A percentile compares a stretch with the other conserved stretches of the same genome.
These are phyloP conservation scores for Chloranthus sessilifolius DNA, from an alignment of 164 flowering plant genomes.

Conservation along the genomic window DNA sequence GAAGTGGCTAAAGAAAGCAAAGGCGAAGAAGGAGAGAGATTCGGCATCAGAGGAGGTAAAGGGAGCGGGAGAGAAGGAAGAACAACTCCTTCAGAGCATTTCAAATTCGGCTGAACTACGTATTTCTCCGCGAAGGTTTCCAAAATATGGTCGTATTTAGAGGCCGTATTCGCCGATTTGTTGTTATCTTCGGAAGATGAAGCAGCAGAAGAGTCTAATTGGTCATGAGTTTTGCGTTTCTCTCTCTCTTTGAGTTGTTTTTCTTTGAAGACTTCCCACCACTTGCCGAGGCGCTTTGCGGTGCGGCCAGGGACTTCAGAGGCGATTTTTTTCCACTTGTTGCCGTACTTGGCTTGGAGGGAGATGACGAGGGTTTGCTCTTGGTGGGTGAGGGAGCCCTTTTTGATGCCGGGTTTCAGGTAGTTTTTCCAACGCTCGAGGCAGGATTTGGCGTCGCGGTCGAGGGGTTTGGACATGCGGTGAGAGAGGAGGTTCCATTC, in stretches of 20 bases:
- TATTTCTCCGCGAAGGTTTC: conserved; percentile 44
- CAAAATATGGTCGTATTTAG: conserved; percentile 36
- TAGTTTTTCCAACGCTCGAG: conserved; percentile 53
- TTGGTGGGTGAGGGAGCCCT: conserved; percentile 36
- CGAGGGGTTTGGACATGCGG: conserved; percentile 33
- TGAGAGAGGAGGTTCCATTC: conserved; percentile 47
- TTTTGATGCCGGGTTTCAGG: conserved; percentile 48
- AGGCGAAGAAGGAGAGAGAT: conserved; percentile 9
- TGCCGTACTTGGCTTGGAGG: conserved; percentile 48
- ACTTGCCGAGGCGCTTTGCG: conserved; percentile 45
- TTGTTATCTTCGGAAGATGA: background rate
- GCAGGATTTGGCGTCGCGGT: conserved; percentile 44
- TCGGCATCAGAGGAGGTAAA: no score
- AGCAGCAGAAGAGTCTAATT: background rate
- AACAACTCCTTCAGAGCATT: background rate
- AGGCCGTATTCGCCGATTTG: conserved; percentile 7
- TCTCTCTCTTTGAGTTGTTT: conserved; percentile 29
- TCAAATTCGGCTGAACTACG: conserved; percentile 21
- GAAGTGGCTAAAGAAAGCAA: conserved; percentile 17
- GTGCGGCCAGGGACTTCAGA: conserved; percentile 47
- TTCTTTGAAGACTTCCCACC: conserved; percentile 59
- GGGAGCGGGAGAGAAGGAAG: no score
- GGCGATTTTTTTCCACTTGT: conserved; percentile 52
- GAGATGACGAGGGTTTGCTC: conserved; percentile 38
- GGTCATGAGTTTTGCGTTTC: background rate